phyloP scores from a whole-genome alignment of 306 rosid genomes.

The Medicago arabica region DNA sequence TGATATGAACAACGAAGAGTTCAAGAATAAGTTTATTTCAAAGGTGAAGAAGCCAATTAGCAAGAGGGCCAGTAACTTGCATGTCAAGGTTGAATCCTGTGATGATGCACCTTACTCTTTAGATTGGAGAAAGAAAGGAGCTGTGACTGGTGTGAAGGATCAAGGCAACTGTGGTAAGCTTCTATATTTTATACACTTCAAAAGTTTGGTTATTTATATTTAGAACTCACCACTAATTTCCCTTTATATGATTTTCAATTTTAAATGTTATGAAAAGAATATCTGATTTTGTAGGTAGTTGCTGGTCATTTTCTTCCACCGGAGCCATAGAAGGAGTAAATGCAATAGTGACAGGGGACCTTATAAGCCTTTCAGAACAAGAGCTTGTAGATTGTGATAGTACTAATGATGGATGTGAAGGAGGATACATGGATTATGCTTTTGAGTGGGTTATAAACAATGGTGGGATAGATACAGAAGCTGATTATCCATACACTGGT shows the following conservation, averaged over 20 bases:
- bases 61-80: conserved; percentile 31
- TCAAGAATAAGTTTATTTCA: conserved; percentile 53
- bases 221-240: conserved; percentile 5
- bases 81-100: conserved; percentile 44
- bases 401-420: conserved; percentile 71
- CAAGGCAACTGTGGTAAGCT: conserved; percentile 71
- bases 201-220: neutral
- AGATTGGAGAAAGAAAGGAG: conserved; percentile 85
- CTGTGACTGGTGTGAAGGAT: conserved; percentile 66
- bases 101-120: conserved; percentile 65
- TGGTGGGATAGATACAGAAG: conserved; percentile 78
- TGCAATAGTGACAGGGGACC: conserved; percentile 67
- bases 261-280: neutral
- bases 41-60: conserved; percentile 58
- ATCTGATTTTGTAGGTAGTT: conserved; percentile 63
- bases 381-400: conserved; percentile 77
- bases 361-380: conserved; percentile 77
- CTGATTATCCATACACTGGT: conserved; percentile 66
- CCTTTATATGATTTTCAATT: neutral
- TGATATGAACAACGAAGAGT: conserved; percentile 81
- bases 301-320: conserved; percentile 83
- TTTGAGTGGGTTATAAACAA: conserved; percentile 79
- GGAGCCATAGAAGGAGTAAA: conserved; percentile 85
- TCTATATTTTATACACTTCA: neutral
- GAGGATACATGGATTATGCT: conserved; percentile 84